These are phyloP conservation scores for Metarhizium guizhouense DNA, from an alignment of 2,329 filamentous ascomycete genomes.

Conservation along the genomic window DNA sequence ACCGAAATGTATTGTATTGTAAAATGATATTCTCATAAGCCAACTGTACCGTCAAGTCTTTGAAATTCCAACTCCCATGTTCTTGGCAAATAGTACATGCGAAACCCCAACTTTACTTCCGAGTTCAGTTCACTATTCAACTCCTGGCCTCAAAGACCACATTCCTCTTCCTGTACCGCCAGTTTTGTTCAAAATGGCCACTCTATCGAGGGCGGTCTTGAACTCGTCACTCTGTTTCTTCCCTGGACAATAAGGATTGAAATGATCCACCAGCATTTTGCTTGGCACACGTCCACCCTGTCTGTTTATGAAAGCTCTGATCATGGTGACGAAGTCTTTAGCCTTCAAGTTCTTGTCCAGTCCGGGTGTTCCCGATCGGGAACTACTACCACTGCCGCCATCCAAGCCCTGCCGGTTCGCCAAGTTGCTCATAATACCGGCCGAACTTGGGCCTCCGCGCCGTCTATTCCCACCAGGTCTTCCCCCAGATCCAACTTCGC, in stretches of 20 bases:
- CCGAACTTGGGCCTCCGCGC: slow-evolving; percentile 43
- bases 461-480: slow-evolving; percentile 50
- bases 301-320: slow-evolving; percentile 67
- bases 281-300: slow-evolving; percentile 74
- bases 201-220: slow-evolving; percentile 66
- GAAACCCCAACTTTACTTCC: neutral
- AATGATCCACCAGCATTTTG: slow-evolving; percentile 83
- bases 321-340: slow-evolving; percentile 60
- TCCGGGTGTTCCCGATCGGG: slow-evolving; percentile 36
- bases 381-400: slow-evolving; percentile 32
- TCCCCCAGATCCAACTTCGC: slow-evolving; percentile 69
- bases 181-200: slow-evolving; percentile 61
- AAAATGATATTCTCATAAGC: neutral
- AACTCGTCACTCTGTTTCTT: slow-evolving; percentile 69
- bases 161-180: slow-evolving; percentile 44
- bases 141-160: slow-evolving; percentile 38
- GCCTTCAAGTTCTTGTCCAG: slow-evolving; percentile 33
- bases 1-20: neutral
- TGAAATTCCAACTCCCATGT: neutral
- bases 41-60: neutral
- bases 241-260: slow-evolving; percentile 62
- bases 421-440: slow-evolving; percentile 46
- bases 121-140: slow-evolving; percentile 11
- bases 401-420: slow-evolving; percentile 46
- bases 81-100: neutral